phyloP scores from a whole-genome alignment of 208 protist genomes.

The Acanthamoeba healyi region DNA sequence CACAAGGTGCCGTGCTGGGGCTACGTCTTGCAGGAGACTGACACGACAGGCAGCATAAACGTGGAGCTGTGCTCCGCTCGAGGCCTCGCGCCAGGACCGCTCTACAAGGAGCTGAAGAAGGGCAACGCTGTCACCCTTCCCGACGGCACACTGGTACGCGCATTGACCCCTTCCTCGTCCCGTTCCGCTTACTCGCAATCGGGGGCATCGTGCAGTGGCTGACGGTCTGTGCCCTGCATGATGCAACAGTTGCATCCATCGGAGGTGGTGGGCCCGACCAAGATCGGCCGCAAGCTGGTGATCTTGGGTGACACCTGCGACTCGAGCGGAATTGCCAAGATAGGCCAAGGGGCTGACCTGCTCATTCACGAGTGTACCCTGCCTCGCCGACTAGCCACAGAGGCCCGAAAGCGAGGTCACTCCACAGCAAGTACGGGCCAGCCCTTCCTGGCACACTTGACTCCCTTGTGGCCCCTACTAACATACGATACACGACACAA shows the following conservation, averaged over 20 bases:
- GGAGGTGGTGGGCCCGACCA: conserved; percentile 21
- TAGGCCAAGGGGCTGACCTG: background rate
- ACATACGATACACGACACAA: too few relatives aligned
- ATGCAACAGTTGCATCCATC: conserved; percentile 13
- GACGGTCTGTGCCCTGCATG: too few relatives aligned
- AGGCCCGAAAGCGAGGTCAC: conserved; percentile 47
- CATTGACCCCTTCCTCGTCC: background rate
- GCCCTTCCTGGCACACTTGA: too few relatives aligned
- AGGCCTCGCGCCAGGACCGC: background rate
- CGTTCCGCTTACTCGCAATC: background rate
- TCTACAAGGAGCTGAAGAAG: conserved; percentile 18
- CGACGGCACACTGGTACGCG: background rate
- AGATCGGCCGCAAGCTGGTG: background rate
- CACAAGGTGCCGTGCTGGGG: conserved; percentile 73
- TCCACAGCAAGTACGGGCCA: conserved; percentile 18
- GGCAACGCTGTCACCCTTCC: background rate
- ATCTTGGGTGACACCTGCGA: conserved; percentile 64
- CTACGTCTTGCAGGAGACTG: conserved; percentile 49
- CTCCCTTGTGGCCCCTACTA: too few relatives aligned
- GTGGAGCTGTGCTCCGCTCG: background rate
- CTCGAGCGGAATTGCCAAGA: background rate
- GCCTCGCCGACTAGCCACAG: background rate
- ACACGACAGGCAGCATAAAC: background rate
- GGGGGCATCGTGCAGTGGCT: too few relatives aligned
- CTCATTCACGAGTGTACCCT: conserved; percentile 59